Evolutionary conservation across 2,329 filamentous ascomycete genomes (phyloP), one percentile per base, ranked within the genome.

Genomic region (Stemphylium lycopersici): DNA sequence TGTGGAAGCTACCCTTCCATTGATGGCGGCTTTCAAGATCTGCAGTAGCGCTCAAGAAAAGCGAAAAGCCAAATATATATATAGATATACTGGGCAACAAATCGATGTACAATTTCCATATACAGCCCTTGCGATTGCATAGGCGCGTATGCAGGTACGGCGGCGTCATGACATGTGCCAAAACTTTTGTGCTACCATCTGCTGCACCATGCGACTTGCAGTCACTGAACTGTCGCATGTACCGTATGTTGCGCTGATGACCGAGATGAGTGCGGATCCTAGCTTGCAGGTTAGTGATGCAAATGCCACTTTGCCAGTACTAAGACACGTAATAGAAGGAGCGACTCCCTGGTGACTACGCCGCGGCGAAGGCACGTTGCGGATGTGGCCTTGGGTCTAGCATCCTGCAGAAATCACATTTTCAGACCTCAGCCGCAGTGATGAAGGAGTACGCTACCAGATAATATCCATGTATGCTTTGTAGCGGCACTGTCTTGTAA

Each of bases 251-350:
- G 37, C 24, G 45, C 22, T 31, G 32, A 34, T 34, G 22, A 20
- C 39, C 13, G 37, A 41, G 18, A 48, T 34, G n/a, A 48, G n/a
- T 43, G 44, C 39, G 38, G 39, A 36, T 49, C 22, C 15, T 20
- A 44, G 7, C 15, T 34, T 10, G 41, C 29, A 22, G 10, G 18
- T 20, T 33, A 12, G 13, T 24, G n/a, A 32, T 39, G 26, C 20
- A 4, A 32, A 13, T 24, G 32, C 6, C 31, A 6, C 37, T 42
- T 26, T 11, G 31, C 20, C 26, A n/a, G 13, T 36, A 31, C 18
- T 7, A 22, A 7, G 45, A 41, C 22, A 29, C 45, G 29, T 22
- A 47, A 39, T 38, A 22, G 31, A 33, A 40, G 37, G 29, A 33
- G 18, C n/a, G 37, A 26, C 26, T 31, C 29, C n/a, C 37, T 41